Base-by-base conservation (phyloP, 2,329 filamentous ascomycete species). In the Pseudocercospora ulei region DNA sequence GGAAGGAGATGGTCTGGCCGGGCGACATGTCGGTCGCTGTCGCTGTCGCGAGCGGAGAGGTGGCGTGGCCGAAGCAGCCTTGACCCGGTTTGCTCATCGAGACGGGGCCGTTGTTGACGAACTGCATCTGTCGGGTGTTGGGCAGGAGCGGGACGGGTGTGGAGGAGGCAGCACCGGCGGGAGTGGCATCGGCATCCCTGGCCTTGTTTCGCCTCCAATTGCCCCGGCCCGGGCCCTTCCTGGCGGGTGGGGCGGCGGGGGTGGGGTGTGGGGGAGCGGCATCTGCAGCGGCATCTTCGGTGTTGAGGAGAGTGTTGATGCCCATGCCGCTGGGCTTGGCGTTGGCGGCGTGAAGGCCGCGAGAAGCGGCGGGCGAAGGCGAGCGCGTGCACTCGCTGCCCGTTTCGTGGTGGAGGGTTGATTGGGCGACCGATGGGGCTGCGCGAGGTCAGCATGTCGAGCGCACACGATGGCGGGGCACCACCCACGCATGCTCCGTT, bases 341-440 rank as follows among this genome's bases (percentile, higher is more conserved):
- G 19, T 57, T 57, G 43, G 62, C 61, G 37, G 63, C 60, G 19
- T 64, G 58, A 46, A 62, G 62, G 33, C 52, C 55, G 29, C 52
- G 47, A 18, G 43, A 49, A 13, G 33, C 50, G 2, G 51, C 55
- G 5, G 66, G 60, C 1, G 59, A 60, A 2, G 61, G 65, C 22
- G 66, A 69, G 17, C 66, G 62, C 18, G 65, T 69, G 38, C 64
- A 64, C 36, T 68, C 65, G 25, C 65, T 68, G 30, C 65, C 66
- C 6, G 52, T 55, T 24, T 55, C 54, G 30, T 49, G 46, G n/a
- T 50, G 43, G 11, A 51, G 35, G 3, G 38, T 40, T 5, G 41
- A 47, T 27, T 43, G 43, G 12, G 40, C 45, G 11, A 47, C 39
- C 16, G 49, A 48, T 19, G 42, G 41, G 8, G 43, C 40, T 47